phyloP scores from a whole-genome alignment of 192 early-diverging fungal genomes.

The Funneliformis mosseae region DNA sequence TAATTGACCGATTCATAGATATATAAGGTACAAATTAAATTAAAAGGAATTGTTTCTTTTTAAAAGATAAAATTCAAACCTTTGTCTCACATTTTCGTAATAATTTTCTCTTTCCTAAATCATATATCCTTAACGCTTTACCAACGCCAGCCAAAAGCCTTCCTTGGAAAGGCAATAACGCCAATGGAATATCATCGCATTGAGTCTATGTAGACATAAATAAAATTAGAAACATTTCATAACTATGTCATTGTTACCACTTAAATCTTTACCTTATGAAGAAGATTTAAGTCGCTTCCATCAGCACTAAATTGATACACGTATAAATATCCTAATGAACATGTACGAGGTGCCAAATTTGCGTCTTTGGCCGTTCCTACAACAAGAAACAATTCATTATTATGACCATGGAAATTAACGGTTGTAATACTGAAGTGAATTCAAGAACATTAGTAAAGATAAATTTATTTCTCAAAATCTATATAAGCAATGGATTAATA shows the following conservation, averaged over 20 bases:
- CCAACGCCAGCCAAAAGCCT: conserved; percentile 88
- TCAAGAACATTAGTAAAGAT: background rate
- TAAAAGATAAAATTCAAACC: conserved; percentile 38
- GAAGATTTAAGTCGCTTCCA: conserved; percentile 68
- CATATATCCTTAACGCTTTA: conserved; percentile 86
- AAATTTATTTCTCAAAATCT: background rate
- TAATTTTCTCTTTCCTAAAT: conserved; percentile 86
- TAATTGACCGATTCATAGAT: background rate
- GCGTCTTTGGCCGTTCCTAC: conserved; percentile 85
- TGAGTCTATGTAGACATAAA: conserved; percentile 53
- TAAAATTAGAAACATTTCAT: background rate
- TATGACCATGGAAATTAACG: conserved; percentile 60
- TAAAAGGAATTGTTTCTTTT: background rate
- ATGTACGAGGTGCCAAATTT: conserved; percentile 66
- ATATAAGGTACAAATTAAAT: background rate
- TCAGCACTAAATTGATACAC: conserved; percentile 72
- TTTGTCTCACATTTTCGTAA: conserved; percentile 88
- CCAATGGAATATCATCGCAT: conserved; percentile 82
- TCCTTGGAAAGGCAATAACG: conserved; percentile 85
- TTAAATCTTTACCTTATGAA: conserved; percentile 60
- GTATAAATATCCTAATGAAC: conserved; percentile 71
- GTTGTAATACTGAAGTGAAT: conserved; percentile 50
- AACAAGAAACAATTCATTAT: conserved; percentile 66
- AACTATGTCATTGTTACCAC: background rate
- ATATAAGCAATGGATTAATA: background rate